Evolutionary conservation across 2,329 filamentous ascomycete genomes (phyloP).

Genomic region (Sporothrix phasma): DNA sequence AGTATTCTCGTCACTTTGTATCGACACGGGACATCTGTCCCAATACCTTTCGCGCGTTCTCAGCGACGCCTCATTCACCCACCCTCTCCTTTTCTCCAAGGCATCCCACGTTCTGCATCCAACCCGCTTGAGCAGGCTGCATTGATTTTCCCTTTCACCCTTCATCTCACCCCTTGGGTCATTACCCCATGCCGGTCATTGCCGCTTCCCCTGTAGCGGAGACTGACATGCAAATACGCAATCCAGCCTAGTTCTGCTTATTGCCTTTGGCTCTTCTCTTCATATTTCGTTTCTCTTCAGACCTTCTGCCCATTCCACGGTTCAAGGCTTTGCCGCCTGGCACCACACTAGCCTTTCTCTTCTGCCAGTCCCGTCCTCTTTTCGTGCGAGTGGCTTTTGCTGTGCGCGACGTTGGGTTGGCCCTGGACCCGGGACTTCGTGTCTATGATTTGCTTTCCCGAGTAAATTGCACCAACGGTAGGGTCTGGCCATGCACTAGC

Average conservation of each 20-base stretch:
- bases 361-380: neutral
- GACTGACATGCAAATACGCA: neutral
- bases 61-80: neutral
- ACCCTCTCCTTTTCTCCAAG: neutral
- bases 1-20: neutral
- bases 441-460: slow-evolving; percentile 7
- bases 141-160: neutral
- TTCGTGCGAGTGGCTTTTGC: neutral
- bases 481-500: slow-evolving; percentile 4
- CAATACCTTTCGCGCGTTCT: neutral
- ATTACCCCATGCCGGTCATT: neutral
- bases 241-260: slow-evolving; percentile 7
- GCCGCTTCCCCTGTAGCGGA: neutral
- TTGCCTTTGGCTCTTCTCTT: neutral
- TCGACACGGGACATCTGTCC: neutral
- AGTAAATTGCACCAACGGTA: slow-evolving; percentile 5
- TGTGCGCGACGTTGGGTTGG: neutral
- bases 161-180: neutral
- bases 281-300: neutral
- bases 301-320: neutral
- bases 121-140: neutral
- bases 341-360: neutral
- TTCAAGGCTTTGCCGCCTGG: neutral
- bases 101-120: neutral
- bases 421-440: slow-evolving; percentile 1